Conservation (phyloP, 495 filamentous ascomycete species). For the Opeltia flavorubescens region DNA sequence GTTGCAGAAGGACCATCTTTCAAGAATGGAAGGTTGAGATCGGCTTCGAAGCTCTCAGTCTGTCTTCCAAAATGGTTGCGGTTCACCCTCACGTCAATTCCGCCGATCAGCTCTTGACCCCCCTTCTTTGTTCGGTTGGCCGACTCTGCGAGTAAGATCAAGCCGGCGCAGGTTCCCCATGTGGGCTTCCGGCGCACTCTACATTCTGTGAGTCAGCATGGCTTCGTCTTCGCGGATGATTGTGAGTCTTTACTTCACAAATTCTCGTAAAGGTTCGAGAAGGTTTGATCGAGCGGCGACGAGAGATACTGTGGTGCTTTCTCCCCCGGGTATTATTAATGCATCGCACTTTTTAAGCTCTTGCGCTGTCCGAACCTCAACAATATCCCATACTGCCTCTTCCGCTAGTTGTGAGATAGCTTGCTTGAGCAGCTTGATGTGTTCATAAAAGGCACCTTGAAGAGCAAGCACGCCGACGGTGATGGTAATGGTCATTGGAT, state of each 20-base stretch:
- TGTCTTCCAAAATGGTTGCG: slow-evolving; percentile 95
- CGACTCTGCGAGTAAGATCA: slow-evolving; percentile 80
- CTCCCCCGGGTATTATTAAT: slow-evolving; percentile 82
- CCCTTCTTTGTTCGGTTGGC: slow-evolving; percentile 81
- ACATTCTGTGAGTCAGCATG: slow-evolving; percentile 12
- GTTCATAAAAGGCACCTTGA: slow-evolving; percentile 88
- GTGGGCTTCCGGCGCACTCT: slow-evolving; percentile 59
- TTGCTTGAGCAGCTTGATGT: slow-evolving; percentile 58
- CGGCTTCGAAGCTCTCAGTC: slow-evolving; percentile 78
- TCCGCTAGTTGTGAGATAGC: slow-evolving; percentile 36
- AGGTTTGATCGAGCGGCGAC: slow-evolving; percentile 69
- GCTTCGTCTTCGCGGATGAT: not conserved
- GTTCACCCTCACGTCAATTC: slow-evolving; percentile 79
- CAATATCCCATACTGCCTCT: slow-evolving; percentile 41
- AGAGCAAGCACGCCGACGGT: slow-evolving; percentile 81
- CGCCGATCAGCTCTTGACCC: slow-evolving; percentile 87
- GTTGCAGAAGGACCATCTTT: slow-evolving; percentile 18
- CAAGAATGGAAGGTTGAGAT: slow-evolving; percentile 64
- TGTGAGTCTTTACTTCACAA: slow-evolving; percentile 64
- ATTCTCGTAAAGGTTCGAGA: slow-evolving; percentile 73
- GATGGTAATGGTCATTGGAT: slow-evolving; percentile 21
- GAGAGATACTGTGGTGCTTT: slow-evolving; percentile 86
- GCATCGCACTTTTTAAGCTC: slow-evolving; percentile 65
- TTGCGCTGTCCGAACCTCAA: slow-evolving; percentile 63
- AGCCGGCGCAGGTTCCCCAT: slow-evolving; percentile 93